phyloP scores from a whole-genome alignment of 1,284 basidiomycete genomes.

The Rhodotorula sp. region DNA sequence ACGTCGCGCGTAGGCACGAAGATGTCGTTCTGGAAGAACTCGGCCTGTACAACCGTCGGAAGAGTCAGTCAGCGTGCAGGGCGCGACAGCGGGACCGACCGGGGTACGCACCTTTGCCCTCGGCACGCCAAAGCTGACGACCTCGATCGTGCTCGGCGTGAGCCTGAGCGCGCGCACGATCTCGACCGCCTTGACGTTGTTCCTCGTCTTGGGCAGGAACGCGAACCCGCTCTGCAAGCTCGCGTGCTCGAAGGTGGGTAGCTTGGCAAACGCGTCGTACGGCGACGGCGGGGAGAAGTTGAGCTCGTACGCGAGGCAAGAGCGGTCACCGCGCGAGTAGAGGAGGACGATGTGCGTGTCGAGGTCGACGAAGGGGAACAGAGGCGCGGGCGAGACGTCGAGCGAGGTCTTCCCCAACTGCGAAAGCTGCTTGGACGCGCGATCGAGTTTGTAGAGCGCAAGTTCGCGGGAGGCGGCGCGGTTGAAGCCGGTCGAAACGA shows the following conservation, averaged over 20 bases:
- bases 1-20: conserved; percentile 52
- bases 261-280: conserved; percentile 45
- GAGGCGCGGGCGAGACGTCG: conserved; percentile 55
- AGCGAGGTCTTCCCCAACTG: conserved; percentile 48
- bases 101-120: conserved; percentile 48
- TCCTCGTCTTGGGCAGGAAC: conserved; percentile 52
- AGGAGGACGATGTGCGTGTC: conserved; percentile 55
- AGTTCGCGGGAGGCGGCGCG: conserved; percentile 54
- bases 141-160: conserved; percentile 80
- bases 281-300: conserved; percentile 27
- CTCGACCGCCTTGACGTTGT: conserved; percentile 63
- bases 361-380: conserved; percentile 55
- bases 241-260: conserved; percentile 50
- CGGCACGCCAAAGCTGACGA: conserved; percentile 55
- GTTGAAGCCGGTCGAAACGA: conserved; percentile 54
- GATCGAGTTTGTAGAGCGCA: conserved; percentile 49
- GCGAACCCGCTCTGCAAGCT: conserved; percentile 52
- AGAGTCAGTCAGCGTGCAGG: not conserved
- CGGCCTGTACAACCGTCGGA: conserved; percentile 30
- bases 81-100: not conserved
- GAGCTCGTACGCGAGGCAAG: conserved; percentile 54
- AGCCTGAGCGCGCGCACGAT: conserved; percentile 64
- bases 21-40: conserved; percentile 59
- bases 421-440: conserved; percentile 20
- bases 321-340: conserved; percentile 56